These are phyloP conservation scores for Tulasnella sp. DNA, from an alignment of 768 basidiomycete genomes.

Conservation along the genomic window DNA sequence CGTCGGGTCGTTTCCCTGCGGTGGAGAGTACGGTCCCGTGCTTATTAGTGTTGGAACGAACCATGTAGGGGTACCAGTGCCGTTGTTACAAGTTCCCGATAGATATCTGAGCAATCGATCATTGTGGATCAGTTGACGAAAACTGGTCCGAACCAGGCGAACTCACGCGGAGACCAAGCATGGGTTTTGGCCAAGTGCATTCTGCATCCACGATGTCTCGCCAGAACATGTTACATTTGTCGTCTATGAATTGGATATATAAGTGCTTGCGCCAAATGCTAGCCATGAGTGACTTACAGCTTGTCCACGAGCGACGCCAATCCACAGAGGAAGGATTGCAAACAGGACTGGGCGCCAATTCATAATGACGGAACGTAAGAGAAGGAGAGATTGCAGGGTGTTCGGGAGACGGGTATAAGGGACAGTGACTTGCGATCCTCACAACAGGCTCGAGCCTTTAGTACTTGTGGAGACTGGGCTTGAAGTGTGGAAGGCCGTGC, in stretches of 20 bases:
- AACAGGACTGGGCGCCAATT: too few species aligned
- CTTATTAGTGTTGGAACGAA: background rate
- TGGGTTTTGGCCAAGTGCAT: constrained; percentile 4
- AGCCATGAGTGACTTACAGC: background rate
- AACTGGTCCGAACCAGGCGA: background rate
- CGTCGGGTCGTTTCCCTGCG: background rate
- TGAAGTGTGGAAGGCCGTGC: too few species aligned
- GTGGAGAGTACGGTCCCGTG: background rate
- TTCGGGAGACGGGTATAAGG: too few species aligned
- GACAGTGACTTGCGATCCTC: too few species aligned
- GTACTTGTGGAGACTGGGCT: too few species aligned
- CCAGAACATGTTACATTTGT: constrained; percentile 1
- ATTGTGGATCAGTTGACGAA: background rate
- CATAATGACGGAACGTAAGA: too few species aligned
- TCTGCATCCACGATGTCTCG: constrained; percentile 2
- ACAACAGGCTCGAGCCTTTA: too few species aligned
- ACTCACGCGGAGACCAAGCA: constrained; percentile 13
- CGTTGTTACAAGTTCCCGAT: background rate
- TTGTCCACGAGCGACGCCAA: too few species aligned
- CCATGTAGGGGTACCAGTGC: too few species aligned
- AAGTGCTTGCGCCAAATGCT: background rate
- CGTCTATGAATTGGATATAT: background rate
- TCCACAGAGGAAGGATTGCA: too few species aligned
- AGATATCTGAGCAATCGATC: background rate
- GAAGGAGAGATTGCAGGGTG: too few species aligned